Conservation (phyloP, 495 filamentous ascomycete species). For the Penicillium riverlandense region DNA sequence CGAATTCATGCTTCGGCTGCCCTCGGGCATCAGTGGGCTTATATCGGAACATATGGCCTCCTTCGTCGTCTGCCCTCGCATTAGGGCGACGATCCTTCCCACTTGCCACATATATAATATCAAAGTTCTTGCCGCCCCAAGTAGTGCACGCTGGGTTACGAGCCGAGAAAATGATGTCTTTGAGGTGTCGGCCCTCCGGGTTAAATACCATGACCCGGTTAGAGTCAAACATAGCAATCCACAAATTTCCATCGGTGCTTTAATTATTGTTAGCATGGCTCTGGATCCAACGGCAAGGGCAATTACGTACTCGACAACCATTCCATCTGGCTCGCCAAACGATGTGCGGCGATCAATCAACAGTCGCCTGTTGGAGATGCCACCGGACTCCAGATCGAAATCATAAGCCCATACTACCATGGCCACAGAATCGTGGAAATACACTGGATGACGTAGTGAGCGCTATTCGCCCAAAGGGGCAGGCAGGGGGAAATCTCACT, state of each 20-base stretch:
- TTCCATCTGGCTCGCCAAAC: slow-evolving; percentile 18
- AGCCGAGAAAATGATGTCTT: slow-evolving; percentile 11
- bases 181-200: slow-evolving; percentile 7
- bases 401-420: slow-evolving; percentile 17
- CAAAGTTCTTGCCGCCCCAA: background rate
- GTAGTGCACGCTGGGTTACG: slow-evolving; percentile 6
- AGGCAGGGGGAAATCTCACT: slow-evolving; percentile 3
- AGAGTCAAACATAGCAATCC: slow-evolving; percentile 11
- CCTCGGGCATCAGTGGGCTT: too few species aligned
- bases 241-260: slow-evolving; percentile 11
- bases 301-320: slow-evolving; percentile 16
- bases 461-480: background rate
- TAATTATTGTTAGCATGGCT: background rate
- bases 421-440: slow-evolving; percentile 20
- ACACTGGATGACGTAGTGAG: slow-evolving; percentile 4
- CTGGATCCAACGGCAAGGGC: background rate
- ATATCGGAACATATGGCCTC: too few species aligned
- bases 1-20: too few species aligned
- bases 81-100: too few species aligned
- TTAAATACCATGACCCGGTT: slow-evolving; percentile 11
- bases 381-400: slow-evolving; percentile 19
- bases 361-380: slow-evolving; percentile 14
- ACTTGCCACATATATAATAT: slow-evolving; percentile 11
- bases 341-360: slow-evolving; percentile 14
- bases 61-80: too few species aligned